Percentiles rank a stretch among this genome's conserved stretches.
Evolutionary conservation across 768 basidiomycete genomes (phyloP).

Genomic region (Mycena rosella): DNA sequence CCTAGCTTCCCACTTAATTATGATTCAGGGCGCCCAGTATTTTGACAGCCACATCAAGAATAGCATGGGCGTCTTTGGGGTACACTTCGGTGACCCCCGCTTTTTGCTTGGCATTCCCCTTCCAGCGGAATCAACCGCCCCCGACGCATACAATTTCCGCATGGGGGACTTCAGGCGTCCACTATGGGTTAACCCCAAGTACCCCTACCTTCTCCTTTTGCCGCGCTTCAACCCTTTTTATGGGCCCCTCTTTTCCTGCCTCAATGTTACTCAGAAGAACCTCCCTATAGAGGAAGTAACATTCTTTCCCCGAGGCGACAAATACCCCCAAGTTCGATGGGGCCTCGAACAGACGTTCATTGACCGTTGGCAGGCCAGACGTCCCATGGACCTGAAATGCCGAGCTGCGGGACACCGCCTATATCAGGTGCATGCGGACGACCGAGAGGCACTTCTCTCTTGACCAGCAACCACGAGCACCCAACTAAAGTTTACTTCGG

Average conservation of each 20-base stretch:
- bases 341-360: conserved; percentile 24
- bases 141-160: conserved; percentile 17
- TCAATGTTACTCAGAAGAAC: conserved; percentile 21
- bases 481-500: too few species aligned
- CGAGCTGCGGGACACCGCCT: too few species aligned
- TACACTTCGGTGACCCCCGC: conserved; percentile 26
- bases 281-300: conserved; percentile 19
- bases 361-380: conserved; percentile 29
- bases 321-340: conserved; percentile 7
- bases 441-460: too few species aligned
- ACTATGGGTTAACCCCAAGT: conserved; percentile 24
- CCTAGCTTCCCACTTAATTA: not conserved
- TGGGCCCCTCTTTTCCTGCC: conserved; percentile 26
- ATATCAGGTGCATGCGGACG: too few species aligned
- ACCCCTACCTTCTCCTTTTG: conserved; percentile 28
- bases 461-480: too few species aligned
- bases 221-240: conserved; percentile 28
- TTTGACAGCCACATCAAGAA: conserved; percentile 29
- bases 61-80: conserved; percentile 31
- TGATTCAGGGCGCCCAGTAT: conserved; percentile 1
- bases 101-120: conserved; percentile 29
- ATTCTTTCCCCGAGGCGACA: not conserved
- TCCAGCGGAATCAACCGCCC: conserved; percentile 15
- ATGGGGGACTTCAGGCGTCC: conserved; percentile 25
- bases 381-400: conserved; percentile 29